Percentiles rank a stretch among this genome's conserved stretches.
phyloP scores from a whole-genome alignment of 495 filamentous ascomycete species.

The Aspergillus ostianus region DNA sequence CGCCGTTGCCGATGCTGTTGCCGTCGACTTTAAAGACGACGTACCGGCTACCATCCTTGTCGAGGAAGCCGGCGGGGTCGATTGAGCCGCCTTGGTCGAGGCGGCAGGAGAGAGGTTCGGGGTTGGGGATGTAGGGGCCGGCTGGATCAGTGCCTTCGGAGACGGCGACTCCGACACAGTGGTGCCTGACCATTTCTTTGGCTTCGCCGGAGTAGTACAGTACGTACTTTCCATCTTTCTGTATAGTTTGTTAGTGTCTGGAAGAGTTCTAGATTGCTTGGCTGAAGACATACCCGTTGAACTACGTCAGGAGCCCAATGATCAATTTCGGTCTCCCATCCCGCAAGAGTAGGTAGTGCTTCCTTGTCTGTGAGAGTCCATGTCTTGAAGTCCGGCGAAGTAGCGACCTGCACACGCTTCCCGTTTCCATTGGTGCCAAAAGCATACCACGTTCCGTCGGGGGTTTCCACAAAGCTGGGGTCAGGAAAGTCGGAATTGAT shows the following conservation, averaged over 20 bases:
- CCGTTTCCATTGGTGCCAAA: slow-evolving; percentile 42
- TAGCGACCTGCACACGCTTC: slow-evolving; percentile 34
- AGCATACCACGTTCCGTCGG: slow-evolving; percentile 39
- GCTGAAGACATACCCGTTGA: slow-evolving; percentile 24
- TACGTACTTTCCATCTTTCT: slow-evolving; percentile 49
- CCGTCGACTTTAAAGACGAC: slow-evolving; percentile 63
- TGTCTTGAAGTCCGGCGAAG: slow-evolving; percentile 28
- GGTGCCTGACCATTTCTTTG: slow-evolving; percentile 33
- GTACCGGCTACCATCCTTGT: slow-evolving; percentile 50
- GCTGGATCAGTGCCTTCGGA: slow-evolving; percentile 30
- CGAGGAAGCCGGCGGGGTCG: slow-evolving; percentile 52
- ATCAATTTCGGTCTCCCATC: slow-evolving; percentile 32
- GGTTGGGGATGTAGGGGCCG: slow-evolving; percentile 51
- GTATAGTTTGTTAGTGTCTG: neutral
- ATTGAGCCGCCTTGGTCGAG: slow-evolving; percentile 54
- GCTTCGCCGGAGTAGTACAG: slow-evolving; percentile 58
- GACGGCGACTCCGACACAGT: slow-evolving; percentile 56
- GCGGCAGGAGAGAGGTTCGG: slow-evolving; percentile 49
- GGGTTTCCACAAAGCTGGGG: slow-evolving; percentile 32
- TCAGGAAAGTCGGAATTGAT: slow-evolving; percentile 38
- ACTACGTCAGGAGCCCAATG: slow-evolving; percentile 41
- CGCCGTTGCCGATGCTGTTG: slow-evolving; percentile 56
- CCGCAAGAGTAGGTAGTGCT: slow-evolving; percentile 30
- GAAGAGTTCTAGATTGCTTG: slow-evolving; percentile 5
- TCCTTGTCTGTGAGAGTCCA: slow-evolving; percentile 38